Conservation (phyloP, 2,329 filamentous ascomycete genomes). For the Penicillium sp. region DNA sequence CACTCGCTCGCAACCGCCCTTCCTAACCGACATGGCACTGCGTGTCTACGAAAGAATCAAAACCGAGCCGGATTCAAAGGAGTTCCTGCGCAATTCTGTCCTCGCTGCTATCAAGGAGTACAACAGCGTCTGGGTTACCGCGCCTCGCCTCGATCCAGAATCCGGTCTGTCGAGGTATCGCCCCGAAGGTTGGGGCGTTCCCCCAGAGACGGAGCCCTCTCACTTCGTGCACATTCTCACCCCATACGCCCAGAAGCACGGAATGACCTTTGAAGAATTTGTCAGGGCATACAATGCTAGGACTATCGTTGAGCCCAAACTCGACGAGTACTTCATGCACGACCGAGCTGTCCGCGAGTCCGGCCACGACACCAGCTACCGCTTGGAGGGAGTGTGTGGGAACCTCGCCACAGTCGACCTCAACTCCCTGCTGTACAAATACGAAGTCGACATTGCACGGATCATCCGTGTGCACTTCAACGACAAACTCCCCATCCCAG, state of each 20-base stretch:
- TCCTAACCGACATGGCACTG: constrained; percentile 94
- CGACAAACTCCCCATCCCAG: constrained; percentile 77
- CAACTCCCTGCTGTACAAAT: constrained; percentile 94
- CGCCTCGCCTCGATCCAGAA: constrained; percentile 72
- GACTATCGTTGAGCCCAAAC: constrained; percentile 73
- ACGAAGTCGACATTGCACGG: constrained; percentile 87
- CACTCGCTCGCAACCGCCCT: constrained; percentile 88
- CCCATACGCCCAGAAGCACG: constrained; percentile 80
- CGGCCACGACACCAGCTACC: constrained; percentile 93
- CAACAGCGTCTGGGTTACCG: constrained; percentile 78
- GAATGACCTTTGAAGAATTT: constrained; percentile 78
- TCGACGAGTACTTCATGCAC: constrained; percentile 94
- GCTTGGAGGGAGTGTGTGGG: constrained; percentile 81
- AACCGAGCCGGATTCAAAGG: constrained; percentile 72
- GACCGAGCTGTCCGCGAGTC: constrained; percentile 95
- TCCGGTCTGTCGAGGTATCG: constrained; percentile 83
- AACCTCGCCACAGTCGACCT: constrained; percentile 91
- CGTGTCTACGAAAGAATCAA: constrained; percentile 92
- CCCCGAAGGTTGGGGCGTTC: constrained; percentile 78
- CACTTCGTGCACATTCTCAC: constrained; percentile 82
- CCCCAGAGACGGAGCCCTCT: constrained; percentile 83
- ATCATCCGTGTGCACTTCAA: constrained; percentile 80
- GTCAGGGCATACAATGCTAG: constrained; percentile 83
- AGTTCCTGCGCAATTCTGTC: constrained; percentile 76
- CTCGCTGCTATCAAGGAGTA: constrained; percentile 97